Evolutionary conservation across 768 basidiomycete genomes (phyloP).

Genomic region (Rhodocollybia butyracea): DNA sequence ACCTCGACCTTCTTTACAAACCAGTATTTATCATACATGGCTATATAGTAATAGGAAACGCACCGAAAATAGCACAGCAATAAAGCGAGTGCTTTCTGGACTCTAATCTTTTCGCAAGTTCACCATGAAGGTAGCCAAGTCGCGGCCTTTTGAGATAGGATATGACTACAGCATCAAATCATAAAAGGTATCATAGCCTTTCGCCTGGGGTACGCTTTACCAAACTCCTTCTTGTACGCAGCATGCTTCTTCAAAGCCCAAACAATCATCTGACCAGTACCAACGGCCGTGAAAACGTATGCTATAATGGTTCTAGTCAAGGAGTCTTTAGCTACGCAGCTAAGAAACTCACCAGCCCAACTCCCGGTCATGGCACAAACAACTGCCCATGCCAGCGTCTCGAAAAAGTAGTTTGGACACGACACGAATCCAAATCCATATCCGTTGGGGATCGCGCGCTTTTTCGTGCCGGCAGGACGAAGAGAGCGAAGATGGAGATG

Average conservation of each 20-base stretch:
- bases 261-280: slow-evolving; percentile 63
- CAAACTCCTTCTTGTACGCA: slow-evolving; percentile 91
- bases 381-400: slow-evolving; percentile 70
- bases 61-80: too few species aligned
- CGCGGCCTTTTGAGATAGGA: too few species aligned
- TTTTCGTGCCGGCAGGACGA: slow-evolving; percentile 75
- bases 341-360: slow-evolving; percentile 53
- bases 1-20: too few species aligned
- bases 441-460: slow-evolving; percentile 85
- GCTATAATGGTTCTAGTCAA: slow-evolving; percentile 32
- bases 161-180: too few species aligned
- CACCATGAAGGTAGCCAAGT: too few species aligned
- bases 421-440: slow-evolving; percentile 89
- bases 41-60: too few species aligned
- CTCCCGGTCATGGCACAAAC: slow-evolving; percentile 78
- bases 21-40: too few species aligned
- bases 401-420: slow-evolving; percentile 95
- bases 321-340: not conserved
- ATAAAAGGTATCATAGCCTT: slow-evolving; percentile 82
- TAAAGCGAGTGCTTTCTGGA: too few species aligned
- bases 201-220: slow-evolving; percentile 76
- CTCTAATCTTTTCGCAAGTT: too few species aligned
- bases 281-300: slow-evolving; percentile 61
- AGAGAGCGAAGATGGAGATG: slow-evolving; percentile 83
- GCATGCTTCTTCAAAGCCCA: slow-evolving; percentile 94